Evolutionary conservation across 2,329 filamentous ascomycete species (phyloP).

Genomic region (Calonectria ilicicola): DNA sequence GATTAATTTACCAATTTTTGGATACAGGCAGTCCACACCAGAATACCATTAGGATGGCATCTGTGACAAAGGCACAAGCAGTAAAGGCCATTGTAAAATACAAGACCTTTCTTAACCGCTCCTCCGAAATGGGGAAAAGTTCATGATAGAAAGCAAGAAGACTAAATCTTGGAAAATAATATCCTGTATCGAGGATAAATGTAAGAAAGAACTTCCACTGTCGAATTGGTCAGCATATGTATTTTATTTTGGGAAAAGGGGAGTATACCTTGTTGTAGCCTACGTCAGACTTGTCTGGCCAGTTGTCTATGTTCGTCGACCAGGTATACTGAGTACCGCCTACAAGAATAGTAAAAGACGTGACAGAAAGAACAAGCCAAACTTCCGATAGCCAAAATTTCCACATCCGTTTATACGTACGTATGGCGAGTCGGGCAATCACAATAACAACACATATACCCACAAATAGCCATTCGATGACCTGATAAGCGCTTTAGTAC

Average conservation of each 20-base stretch:
- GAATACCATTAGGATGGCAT: background rate
- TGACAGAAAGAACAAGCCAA: background rate
- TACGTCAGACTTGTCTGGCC: background rate
- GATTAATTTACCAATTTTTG: background rate
- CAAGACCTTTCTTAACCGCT: background rate
- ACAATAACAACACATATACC: background rate
- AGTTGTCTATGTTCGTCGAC: background rate
- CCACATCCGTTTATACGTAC: background rate
- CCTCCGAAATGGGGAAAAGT: constrained; percentile 4
- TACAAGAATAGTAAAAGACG: background rate
- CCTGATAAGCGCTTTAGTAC: background rate
- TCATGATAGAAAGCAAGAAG: constrained; percentile 1
- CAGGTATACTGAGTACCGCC: background rate
- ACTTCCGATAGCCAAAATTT: background rate
- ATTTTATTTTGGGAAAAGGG: background rate
- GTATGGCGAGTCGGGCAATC: background rate
- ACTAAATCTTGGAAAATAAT: constrained; percentile 12
- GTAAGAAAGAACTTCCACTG: background rate
- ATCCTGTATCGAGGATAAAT: background rate
- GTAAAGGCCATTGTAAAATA: background rate
- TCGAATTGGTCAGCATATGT: background rate
- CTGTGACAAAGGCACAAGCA: background rate
- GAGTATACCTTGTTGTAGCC: background rate
- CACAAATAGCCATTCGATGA: background rate
- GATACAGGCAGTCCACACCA: background rate